A percentile compares a stretch with the other conserved stretches of the same genome.
phyloP scores from a whole-genome alignment of 2,329 filamentous ascomycete species.

The Lachnellula subtilissima region DNA sequence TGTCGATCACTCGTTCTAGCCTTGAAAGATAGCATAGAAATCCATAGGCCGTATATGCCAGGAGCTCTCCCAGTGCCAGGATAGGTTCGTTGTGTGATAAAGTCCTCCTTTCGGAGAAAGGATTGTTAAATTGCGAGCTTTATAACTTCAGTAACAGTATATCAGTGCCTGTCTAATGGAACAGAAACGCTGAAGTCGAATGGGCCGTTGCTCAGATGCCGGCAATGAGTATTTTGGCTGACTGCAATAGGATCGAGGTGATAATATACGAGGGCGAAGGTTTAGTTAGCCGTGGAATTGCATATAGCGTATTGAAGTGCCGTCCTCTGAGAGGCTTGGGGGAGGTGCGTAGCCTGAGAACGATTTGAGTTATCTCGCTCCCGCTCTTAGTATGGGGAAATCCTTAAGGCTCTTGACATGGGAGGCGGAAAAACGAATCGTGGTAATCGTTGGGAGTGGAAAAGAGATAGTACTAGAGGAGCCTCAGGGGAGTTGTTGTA shows the following conservation, averaged over 20 bases:
- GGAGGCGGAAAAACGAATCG: not conserved
- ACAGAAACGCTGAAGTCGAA: slow-evolving; percentile 11
- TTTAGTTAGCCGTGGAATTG: not conserved
- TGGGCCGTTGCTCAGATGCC: slow-evolving; percentile 21
- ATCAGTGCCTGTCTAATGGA: slow-evolving; percentile 10
- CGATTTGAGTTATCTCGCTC: not conserved
- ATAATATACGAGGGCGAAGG: not conserved
- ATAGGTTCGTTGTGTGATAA: not conserved
- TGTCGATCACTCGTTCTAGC: slow-evolving; percentile 10
- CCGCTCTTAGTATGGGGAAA: not conserved
- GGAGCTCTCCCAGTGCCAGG: not conserved
- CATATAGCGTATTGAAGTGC: not conserved
- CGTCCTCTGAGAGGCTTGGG: not conserved
- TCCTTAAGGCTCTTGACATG: not conserved
- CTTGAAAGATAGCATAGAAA: not conserved
- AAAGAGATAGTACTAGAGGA: too few relatives aligned
- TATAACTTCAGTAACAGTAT: slow-evolving; percentile 16
- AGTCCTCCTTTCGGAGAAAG: not conserved
- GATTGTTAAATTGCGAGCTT: not conserved
- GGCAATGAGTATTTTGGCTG: slow-evolving; percentile 8
- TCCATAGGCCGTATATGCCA: not conserved
- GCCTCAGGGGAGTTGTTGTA: too few relatives aligned
- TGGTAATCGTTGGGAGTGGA: not conserved
- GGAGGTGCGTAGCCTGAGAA: not conserved
- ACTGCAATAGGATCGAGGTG: not conserved